Conservation (phyloP, 192 early-diverging fungal genomes). For the Powellomyces hirtus region DNA sequence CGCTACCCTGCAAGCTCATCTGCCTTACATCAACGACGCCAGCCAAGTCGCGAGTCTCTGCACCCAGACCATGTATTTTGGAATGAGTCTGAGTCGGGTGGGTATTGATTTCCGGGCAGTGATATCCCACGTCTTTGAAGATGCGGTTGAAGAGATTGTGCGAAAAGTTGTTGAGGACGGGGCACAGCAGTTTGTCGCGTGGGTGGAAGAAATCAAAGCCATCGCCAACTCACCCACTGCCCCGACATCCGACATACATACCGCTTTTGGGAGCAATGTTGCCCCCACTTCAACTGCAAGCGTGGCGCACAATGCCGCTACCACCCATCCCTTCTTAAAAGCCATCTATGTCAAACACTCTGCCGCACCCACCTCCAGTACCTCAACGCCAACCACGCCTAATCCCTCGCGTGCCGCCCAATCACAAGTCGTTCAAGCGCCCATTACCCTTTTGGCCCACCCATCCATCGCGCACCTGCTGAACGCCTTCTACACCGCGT, state of each 20-base stretch:
- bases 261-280: too few species aligned
- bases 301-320: background rate
- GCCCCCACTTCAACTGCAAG: too few species aligned
- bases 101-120: slow-evolving; percentile 73
- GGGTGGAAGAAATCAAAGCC: slow-evolving; percentile 12
- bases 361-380: background rate
- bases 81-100: slow-evolving; percentile 73
- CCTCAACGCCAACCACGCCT: background rate
- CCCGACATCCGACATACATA: background rate
- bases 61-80: slow-evolving; percentile 80
- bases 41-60: slow-evolving; percentile 39
- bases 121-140: slow-evolving; percentile 60
- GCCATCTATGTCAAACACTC: slow-evolving; percentile 16
- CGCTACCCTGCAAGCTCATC: slow-evolving; percentile 38
- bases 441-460: slow-evolving; percentile 55
- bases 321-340: slow-evolving; percentile 8
- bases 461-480: slow-evolving; percentile 65
- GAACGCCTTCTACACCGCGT: slow-evolving; percentile 60
- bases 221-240: background rate
- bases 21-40: slow-evolving; percentile 61
- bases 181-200: slow-evolving; percentile 44
- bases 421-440: slow-evolving; percentile 46
- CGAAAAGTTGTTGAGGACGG: slow-evolving; percentile 48
- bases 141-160: slow-evolving; percentile 57
- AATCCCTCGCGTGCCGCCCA: background rate